Evolutionary conservation across 2,329 filamentous ascomycete genomes (phyloP), one percentile per base, ranked within the genome.

Genomic region (Aureobasidium sp.): DNA sequence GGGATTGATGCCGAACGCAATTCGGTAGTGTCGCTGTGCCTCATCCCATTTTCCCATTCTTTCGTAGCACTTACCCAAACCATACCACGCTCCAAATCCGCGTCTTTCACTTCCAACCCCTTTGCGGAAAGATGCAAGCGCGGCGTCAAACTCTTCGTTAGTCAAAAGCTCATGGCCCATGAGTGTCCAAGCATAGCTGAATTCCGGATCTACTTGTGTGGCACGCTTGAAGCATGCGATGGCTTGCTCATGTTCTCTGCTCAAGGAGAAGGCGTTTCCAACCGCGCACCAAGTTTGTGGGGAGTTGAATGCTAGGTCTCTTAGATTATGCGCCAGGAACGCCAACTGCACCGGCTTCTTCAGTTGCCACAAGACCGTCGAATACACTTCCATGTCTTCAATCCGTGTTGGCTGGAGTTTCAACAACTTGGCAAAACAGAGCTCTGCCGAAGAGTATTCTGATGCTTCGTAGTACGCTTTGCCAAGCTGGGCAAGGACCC

Each of bases 41-140:
- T 94, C 90, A 64, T 96, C 90, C 68, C 71, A 67, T 65, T 74
- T 73, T 64, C 72, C 70, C 67, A 74, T 70, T 25, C 78, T 78
- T 55, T 81, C 73, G 72, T 90, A 89, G 25, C 90, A 77, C 21
- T 82, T 90, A 8, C 83, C 85, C n/a, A 87, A 74, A 25, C 94
- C 94, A 72, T 97, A 99, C 84, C 95, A 97, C n/a, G 93, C 94
- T 71, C 97, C 96, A 78, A 97, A 99, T 72, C 97, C 93, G 25
- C 93, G 86, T 61, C 84, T 86, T 70, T 99, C 92, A 0, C 90
- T 91, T 48, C 87, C 84, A 67, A 99, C 89, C 1, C 91, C 92
- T 59, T 87, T 85, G 37, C 95, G 86, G 74, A 97, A 99, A 2
- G 91, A 88, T 42, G 87, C 85, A 48, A 96, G 83, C 0, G 94